Percentiles rank a stretch among this genome's conserved stretches.
Conservation (phyloP, 192 early-diverging fungal species). For the Coemansia pectinata region DNA sequence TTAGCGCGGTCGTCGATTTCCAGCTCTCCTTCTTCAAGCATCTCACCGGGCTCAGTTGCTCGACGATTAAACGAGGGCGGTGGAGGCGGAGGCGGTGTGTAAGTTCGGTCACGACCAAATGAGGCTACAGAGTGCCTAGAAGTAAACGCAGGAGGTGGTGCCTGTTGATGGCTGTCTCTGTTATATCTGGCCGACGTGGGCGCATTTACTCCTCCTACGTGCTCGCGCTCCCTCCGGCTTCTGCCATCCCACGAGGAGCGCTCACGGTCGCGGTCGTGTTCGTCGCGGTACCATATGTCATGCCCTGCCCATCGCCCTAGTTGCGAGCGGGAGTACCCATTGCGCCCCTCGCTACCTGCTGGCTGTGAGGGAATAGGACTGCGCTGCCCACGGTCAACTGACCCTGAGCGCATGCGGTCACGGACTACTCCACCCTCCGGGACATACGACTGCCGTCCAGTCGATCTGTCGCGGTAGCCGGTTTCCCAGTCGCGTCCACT, state of each 20-base stretch:
- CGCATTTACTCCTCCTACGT: conserved; percentile 1
- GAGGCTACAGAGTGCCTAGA: conserved; percentile 17
- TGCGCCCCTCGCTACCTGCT: conserved; percentile 5
- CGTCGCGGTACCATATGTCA: conserved; percentile 17
- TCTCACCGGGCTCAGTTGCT: conserved; percentile 29
- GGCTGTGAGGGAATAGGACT: conserved; percentile 1
- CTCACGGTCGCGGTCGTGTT: conserved; percentile 9
- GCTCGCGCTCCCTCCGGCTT: conserved; percentile 15
- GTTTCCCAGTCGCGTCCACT: conserved; percentile 22
- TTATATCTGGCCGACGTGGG: conserved; percentile 7
- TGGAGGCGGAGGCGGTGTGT: conserved; percentile 11
- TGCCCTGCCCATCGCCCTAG: conserved; percentile 18
- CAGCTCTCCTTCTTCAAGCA: conserved; percentile 43
- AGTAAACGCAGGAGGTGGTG: conserved; percentile 11
- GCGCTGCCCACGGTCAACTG: conserved; percentile 14
- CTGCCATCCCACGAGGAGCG: conserved; percentile 11
- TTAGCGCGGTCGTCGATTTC: conserved; percentile 28
- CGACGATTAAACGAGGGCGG: conserved; percentile 16
- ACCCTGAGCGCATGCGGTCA: conserved; percentile 18
- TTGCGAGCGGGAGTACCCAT: conserved; percentile 8
- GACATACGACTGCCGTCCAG: conserved; percentile 3
- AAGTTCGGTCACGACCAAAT: conserved; percentile 7
- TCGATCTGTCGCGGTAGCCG: conserved; percentile 17
- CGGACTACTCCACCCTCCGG: conserved; percentile 15
- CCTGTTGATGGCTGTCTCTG: conserved; percentile 8